Base-by-base conservation (phyloP, 306 rosid species). In the Vigna unguiculata region DNA sequence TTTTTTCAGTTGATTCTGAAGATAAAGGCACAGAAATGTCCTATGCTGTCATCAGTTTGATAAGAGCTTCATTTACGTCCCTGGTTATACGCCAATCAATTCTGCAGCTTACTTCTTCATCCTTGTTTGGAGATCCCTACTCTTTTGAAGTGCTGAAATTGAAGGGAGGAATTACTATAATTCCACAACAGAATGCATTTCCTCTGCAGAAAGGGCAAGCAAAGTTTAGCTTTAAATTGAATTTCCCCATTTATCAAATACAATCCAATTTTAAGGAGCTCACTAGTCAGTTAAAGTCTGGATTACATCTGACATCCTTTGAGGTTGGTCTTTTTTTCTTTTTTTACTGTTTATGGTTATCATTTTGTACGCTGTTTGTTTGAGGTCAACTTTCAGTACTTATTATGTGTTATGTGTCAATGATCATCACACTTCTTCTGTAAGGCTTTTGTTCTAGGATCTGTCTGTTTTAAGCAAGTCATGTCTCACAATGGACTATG, bases 61-160 rank as follows among this genome's bases (percentile, higher is more conserved):
- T 89, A 74, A 83, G 72, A 63, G 84, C 82, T 20, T 78, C 22
- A 61, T 86, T 85, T 84, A 74, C 69, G 64, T 47, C 22, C 83
- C 61, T 93, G 76, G 89, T 89, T 51, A 66, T 78, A 11, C 68
- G 46, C 55, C 90, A 81, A 66, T 66, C 77, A 6, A 7, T n/a
- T 83, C 88, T 93, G 69, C 86, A 76, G 49, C 83, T 91, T 34
- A 86, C 88, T 65, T 73, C 88, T 51, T 61, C 82, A 53, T 82
- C 91, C 80, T 80, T 86, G 85, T 90, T 91, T 12, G 96, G 98
- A 69, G 78, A 72, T 57, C 82, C 95, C 21, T 66, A 9, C 58
- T 76, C 36, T 72, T 90, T 93, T 70, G 93, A 89, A 86, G 98
- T 93, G 85, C 88, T 91, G 71, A 90, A 87, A 91, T 89, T 89